Evolutionary conservation across 768 basidiomycete species (phyloP), one percentile per base, ranked within the genome.

Genomic region (Tricholoma sp.): DNA sequence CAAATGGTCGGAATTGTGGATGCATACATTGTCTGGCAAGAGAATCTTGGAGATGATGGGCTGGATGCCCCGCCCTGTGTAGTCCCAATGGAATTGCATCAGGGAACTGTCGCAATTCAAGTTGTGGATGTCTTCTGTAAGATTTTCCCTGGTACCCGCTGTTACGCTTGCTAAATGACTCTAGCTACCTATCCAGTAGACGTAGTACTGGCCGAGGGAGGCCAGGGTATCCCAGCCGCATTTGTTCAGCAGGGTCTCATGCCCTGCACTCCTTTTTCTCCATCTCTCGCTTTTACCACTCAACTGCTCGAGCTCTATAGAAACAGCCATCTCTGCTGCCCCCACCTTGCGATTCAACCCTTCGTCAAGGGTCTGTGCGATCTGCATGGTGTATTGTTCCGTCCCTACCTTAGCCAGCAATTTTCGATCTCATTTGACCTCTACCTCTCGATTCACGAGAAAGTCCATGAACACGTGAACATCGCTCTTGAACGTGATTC

Each of bases 331-430:
- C 62, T 65, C 1, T 53, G 60, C 8, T 70, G 63, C 37, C 70
- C 70, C 18, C 63, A 61, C 21, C 61, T 74, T 2, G 52, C 66
- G 0, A 60, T 67, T 10, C 59, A 73, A 49, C 58, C 67, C 7
- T 70, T 71, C 45, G 51, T 66, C 19, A 71, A 70, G 49, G 54
- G 55, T 1, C 57, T 74, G 0, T 71, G 67, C 29, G 68, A 73
- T 52, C 24, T 72, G 19, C 67, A 74, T 12, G 37, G 61, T 11
- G 50, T 61, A 0, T 64, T 66, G 0, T 68, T 63, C 54, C 43
- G 61, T 24, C 55, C 55, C 1, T 58, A 64, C 50, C 52, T 68
- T 1, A 46, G 55, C 31, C 18, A 61, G 5, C 65, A 68, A 57
- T 71, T 71, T 52, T 56, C 61, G 2, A 67, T 66, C 2, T 57